Percentiles rank a stretch among this genome's conserved stretches.
Evolutionary conservation across 306 rosid species (phyloP).

Genomic region (Acacia melanoxylon): DNA sequence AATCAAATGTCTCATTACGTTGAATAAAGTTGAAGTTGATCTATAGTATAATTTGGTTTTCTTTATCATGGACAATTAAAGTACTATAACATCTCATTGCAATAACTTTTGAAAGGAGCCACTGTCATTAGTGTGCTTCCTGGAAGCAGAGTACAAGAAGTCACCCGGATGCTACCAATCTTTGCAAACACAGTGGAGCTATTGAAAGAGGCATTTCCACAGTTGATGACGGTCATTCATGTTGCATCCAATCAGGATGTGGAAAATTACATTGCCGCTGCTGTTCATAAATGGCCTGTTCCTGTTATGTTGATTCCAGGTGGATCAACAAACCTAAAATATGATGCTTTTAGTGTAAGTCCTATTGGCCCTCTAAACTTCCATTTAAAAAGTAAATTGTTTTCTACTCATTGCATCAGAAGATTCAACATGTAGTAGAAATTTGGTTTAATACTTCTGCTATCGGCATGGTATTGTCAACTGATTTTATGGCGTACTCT

Average conservation of each 20-base stretch:
- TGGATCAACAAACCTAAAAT: conserved; percentile 57
- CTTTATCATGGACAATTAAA: conserved; percentile 24
- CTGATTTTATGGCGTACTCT: conserved; percentile 1
- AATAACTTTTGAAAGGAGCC: conserved; percentile 58
- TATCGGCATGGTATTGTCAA: neutral
- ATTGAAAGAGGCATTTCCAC: conserved; percentile 51
- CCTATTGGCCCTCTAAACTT: conserved; percentile 7
- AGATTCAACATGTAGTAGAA: neutral
- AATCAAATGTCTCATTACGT: neutral
- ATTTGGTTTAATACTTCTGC: neutral
- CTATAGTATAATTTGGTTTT: neutral
- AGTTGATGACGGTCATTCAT: conserved; percentile 63
- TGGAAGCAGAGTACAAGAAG: conserved; percentile 96
- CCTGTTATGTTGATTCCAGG: conserved; percentile 70
- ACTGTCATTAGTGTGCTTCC: conserved; percentile 88
- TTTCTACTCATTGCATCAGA: neutral
- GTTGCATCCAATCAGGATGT: conserved; percentile 79
- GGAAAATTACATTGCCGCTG: conserved; percentile 47
- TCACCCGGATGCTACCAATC: conserved; percentile 78
- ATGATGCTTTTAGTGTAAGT: conserved; percentile 88
- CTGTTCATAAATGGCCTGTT: conserved; percentile 69
- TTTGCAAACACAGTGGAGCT: conserved; percentile 57
- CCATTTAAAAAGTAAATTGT: conserved; percentile 4
- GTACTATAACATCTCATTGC: conserved; percentile 26
- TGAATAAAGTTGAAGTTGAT: conserved; percentile 2